Percentiles rank a stretch among this genome's conserved stretches.
These are phyloP conservation scores for Dorcoceras hygrometricum DNA, from an alignment of 257 asterid species.

Conservation along the genomic window DNA sequence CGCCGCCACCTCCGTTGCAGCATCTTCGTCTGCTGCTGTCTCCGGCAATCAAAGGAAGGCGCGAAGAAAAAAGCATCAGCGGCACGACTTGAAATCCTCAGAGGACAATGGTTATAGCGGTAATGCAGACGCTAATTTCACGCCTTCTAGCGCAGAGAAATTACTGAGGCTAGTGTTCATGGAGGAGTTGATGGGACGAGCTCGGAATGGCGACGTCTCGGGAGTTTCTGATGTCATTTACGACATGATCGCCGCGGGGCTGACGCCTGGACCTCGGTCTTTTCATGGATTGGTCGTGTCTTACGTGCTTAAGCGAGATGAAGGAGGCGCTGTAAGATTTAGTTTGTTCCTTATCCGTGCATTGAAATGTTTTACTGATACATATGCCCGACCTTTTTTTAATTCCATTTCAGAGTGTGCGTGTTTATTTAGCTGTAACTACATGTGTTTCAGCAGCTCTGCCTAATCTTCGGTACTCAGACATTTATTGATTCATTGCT, in stretches of 20 bases:
- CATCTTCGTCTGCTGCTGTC: slow-evolving; percentile 32
- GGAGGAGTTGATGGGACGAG: slow-evolving; percentile 90
- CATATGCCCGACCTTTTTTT: not conserved
- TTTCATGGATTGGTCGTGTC: slow-evolving; percentile 89
- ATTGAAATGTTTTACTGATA: not conserved
- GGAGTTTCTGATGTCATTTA: slow-evolving; percentile 90
- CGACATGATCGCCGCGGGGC: slow-evolving; percentile 98
- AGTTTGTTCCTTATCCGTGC: not conserved
- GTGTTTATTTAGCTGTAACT: too few relatives aligned
- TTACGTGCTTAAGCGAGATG: slow-evolving; percentile 70
- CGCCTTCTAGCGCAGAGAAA: slow-evolving; percentile 85
- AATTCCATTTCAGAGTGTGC: too few relatives aligned
- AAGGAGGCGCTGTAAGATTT: slow-evolving; percentile 76
- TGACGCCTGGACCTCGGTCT: slow-evolving; percentile 90
- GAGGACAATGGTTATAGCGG: slow-evolving; percentile 45
- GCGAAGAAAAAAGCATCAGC: slow-evolving; percentile 59
- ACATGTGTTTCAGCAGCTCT: too few relatives aligned
- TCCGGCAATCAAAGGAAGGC: slow-evolving; percentile 54
- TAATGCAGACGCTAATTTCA: slow-evolving; percentile 29
- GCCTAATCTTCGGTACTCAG: not conserved
- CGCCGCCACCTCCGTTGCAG: slow-evolving; percentile 35
- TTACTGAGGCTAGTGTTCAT: slow-evolving; percentile 77
- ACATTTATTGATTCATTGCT: too few relatives aligned
- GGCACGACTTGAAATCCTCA: slow-evolving; percentile 36
- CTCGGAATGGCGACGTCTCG: slow-evolving; percentile 55